Conservation (phyloP, 331 rosid genomes). For the Quercus tomentella region DNA sequence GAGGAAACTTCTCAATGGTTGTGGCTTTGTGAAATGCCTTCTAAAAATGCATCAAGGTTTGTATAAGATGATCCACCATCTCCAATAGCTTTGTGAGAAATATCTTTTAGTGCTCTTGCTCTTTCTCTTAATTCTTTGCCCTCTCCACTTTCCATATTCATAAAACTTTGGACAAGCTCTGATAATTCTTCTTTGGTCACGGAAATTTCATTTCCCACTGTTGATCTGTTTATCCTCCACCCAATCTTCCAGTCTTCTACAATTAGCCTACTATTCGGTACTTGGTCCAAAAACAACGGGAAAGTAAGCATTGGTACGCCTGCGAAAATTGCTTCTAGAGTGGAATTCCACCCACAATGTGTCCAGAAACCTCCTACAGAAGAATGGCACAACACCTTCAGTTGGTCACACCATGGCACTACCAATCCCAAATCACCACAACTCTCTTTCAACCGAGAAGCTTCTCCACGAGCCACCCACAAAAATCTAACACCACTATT, state of each 20-base stretch:
- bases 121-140: slow-evolving; percentile 24
- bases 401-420: slow-evolving; percentile 54
- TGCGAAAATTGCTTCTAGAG: slow-evolving; percentile 33
- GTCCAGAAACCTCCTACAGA: slow-evolving; percentile 42
- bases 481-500: slow-evolving; percentile 36
- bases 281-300: slow-evolving; percentile 36
- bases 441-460: slow-evolving; percentile 9
- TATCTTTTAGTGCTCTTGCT: slow-evolving; percentile 16
- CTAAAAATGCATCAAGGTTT: slow-evolving; percentile 28
- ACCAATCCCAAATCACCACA: slow-evolving; percentile 31
- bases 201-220: not conserved
- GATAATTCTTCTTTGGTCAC: slow-evolving; percentile 21
- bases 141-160: slow-evolving; percentile 20
- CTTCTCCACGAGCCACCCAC: slow-evolving; percentile 43
- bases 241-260: slow-evolving; percentile 50
- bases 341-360: slow-evolving; percentile 55
- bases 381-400: slow-evolving; percentile 47
- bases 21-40: not conserved
- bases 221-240: slow-evolving; percentile 9
- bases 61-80: slow-evolving; percentile 30
- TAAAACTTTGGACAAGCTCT: slow-evolving; percentile 20
- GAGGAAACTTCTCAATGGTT: not conserved
- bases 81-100: slow-evolving; percentile 16
- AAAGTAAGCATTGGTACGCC: slow-evolving; percentile 47
- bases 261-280: slow-evolving; percentile 30